Base-by-base conservation (phyloP, 2,329 filamentous ascomycete genomes). In the Botrytis paeoniae region DNA sequence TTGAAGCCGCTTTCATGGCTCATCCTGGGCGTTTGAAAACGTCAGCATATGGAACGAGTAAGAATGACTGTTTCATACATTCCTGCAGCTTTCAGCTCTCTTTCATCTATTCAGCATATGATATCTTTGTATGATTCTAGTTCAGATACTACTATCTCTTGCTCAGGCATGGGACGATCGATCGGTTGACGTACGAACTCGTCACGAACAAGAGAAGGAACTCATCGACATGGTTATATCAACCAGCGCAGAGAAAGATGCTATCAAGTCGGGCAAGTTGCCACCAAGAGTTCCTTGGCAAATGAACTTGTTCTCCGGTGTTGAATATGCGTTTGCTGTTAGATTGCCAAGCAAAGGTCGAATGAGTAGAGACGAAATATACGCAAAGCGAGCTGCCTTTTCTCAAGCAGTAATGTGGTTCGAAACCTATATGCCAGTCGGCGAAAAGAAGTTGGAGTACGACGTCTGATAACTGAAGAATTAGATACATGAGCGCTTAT, bases 341-440 rank as follows among this genome's bases (percentile, higher is more conserved):
- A 41, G 32, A 32, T 41, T 69, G 48, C 35, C 32, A 29, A 37
- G 37, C 3, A 22, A 8, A 39, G 35, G 35, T 12, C 35, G 14
- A 20, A 29, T 41, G 45, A 69, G 10, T 29, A 51, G 18, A n/a
- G 45, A 69, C 29, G 65, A 39, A 41, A 57, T 32, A 25, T 69
- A 57, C 25, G 65, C 35, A 54, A 69, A 69, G 35, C 57, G 41
- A 48, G n/a, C 57, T 37, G 54, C 69, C 4, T 70, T 70, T 22
- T 22, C 9, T 12, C 69, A 70, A 54, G 35, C 41, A n/a, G 29
- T 51, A 16, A 35, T 62, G 69, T 70, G 57, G 29, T 62, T 70
- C 22, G 16, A 41, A 29, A 39, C 25, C 20, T 51, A 51, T 10
- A 69, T 69, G 65, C 65, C 65, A 41, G 8, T 29, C 37, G 37